These are phyloP conservation scores for Streptanthus diversifolius DNA, from an alignment of 345 rosid species.

Conservation along the genomic window DNA sequence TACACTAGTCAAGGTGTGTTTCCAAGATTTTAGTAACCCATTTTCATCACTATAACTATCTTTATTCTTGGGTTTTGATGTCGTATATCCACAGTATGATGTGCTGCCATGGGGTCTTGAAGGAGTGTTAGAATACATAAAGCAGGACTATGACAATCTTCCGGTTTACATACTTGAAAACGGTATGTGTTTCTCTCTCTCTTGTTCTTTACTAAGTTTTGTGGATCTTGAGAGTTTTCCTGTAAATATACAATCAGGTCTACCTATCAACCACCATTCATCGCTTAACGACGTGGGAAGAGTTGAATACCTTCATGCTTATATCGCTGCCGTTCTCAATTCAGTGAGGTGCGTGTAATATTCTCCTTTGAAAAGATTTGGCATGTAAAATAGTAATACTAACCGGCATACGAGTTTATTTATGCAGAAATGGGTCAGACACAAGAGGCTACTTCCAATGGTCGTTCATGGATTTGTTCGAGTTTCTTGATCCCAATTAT, in stretches of 20 bases:
- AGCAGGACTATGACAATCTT: slow-evolving; percentile 35
- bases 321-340: slow-evolving; percentile 38
- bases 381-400: neutral
- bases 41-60: neutral
- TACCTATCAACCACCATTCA: slow-evolving; percentile 17
- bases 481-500: slow-evolving; percentile 24
- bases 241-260: slow-evolving; percentile 26
- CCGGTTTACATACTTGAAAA: slow-evolving; percentile 43
- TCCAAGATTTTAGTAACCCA: neutral
- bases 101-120: slow-evolving; percentile 33
- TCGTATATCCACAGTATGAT: slow-evolving; percentile 30
- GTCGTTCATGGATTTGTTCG: slow-evolving; percentile 45
- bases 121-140: slow-evolving; percentile 35
- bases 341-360: slow-evolving; percentile 30
- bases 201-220: neutral
- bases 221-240: neutral
- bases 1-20: slow-evolving; percentile 10
- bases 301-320: slow-evolving; percentile 32
- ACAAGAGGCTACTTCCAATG: slow-evolving; percentile 47
- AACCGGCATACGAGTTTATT: neutral
- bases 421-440: slow-evolving; percentile 41
- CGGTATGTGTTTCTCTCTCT: slow-evolving; percentile 12
- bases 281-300: slow-evolving; percentile 38
- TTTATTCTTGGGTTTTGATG: neutral
- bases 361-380: neutral